Base-by-base conservation (phyloP, 768 basidiomycete species). In the Lactifluus volemus region DNA sequence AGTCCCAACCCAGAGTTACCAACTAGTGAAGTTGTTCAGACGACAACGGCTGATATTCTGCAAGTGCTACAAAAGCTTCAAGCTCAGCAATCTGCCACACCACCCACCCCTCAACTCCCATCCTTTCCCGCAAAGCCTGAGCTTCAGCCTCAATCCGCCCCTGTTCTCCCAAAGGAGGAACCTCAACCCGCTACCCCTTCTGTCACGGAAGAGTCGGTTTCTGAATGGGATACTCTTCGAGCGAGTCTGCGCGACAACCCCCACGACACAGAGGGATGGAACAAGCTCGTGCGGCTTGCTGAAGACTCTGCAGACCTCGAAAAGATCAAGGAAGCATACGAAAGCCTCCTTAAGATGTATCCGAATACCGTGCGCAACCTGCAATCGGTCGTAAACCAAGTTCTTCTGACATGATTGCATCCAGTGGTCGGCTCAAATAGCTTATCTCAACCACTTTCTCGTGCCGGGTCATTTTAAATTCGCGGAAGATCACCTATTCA, bases 341-440 rank as follows among this genome's bases (percentile, higher is more conserved):
- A 92, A 68, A 85, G 81, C 45, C 77, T 98, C 65, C 79, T 96
- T 59, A 82, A 85, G 69, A 84, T 84, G 54, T 96, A 90, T 72
- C 95, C 96, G 19, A 96, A 96, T 73, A 92, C 89, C 67, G 94
- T 98, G 76, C 78, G 89, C 83, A 65, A 55, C 60, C 63, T 60
- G 66, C 71, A 58, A 65, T 58, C 67, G 61, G 61, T 67, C 61
- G 58, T 70, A 51, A 62, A 59, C 68, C 53, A 65, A 66, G 51
- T 70, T 52, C 32, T 45, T 41, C 48, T 53, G 53, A 55, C 52
- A 69, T 66, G 64, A 68, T 67, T 55, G 55, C 47, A 30, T 54
- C 65, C 71, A 92, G 92, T 82, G 87, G 8, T 81, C 86, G 10
- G 88, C 89, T 0, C 92, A 94, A 75, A 88, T 92, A 66, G 84